Evolutionary conservation across 352 stramenopile genomes (phyloP).

Genomic region (Aphanomyces cochlioides): DNA sequence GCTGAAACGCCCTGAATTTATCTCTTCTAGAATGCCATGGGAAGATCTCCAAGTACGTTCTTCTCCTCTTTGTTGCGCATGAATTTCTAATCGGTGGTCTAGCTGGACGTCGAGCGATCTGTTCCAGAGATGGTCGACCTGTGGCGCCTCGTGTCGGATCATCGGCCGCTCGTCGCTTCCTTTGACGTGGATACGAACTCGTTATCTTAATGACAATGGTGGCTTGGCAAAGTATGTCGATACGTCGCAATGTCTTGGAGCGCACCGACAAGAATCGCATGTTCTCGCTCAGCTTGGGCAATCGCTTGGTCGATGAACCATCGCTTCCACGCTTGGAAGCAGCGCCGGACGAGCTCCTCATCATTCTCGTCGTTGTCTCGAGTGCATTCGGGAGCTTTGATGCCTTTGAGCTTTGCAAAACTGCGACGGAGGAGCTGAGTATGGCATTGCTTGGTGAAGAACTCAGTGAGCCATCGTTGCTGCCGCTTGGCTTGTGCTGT

Average conservation of each 20-base stretch:
- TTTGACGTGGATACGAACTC: slow-evolving; percentile 28
- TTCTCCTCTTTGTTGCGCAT: background rate
- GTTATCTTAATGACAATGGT: slow-evolving; percentile 27
- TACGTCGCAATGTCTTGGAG: slow-evolving; percentile 44
- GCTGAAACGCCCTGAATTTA: slow-evolving; percentile 65
- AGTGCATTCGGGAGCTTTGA: background rate
- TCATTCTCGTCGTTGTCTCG: background rate
- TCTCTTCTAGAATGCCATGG: slow-evolving; percentile 12
- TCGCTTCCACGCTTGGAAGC: slow-evolving; percentile 50
- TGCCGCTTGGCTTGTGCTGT: slow-evolving; percentile 10
- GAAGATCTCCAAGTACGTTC: slow-evolving; percentile 19
- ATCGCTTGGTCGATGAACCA: slow-evolving; percentile 49
- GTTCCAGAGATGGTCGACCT: slow-evolving; percentile 60
- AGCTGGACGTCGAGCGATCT: background rate
- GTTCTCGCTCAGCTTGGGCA: slow-evolving; percentile 40
- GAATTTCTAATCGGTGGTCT: background rate
- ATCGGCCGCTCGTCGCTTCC: slow-evolving; percentile 31
- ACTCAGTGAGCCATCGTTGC: slow-evolving; percentile 22
- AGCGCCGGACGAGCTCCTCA: slow-evolving; percentile 25
- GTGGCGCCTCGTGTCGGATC: slow-evolving; percentile 72
- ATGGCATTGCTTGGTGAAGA: slow-evolving; percentile 26
- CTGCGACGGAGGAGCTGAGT: background rate
- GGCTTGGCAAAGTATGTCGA: slow-evolving; percentile 27
- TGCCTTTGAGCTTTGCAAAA: slow-evolving; percentile 2
- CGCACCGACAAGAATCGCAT: slow-evolving; percentile 45